Base-by-base conservation (phyloP, 768 basidiomycete genomes). In the Termitomyces sp. region DNA sequence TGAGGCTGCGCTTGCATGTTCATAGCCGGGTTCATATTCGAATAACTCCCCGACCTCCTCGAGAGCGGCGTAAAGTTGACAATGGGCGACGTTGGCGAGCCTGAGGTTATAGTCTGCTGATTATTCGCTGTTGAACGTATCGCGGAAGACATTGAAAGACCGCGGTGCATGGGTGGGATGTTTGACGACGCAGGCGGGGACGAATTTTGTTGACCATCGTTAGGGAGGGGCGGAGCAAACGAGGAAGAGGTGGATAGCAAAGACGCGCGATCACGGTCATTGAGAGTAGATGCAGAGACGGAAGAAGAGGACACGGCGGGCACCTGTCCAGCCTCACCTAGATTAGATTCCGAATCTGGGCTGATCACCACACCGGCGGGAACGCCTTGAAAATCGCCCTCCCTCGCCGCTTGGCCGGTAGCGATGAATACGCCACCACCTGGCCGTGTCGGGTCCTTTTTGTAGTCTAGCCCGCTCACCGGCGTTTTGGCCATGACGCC, bases 351-450 rank as follows among this genome's bases (percentile, higher is more conserved):
- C 39, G 76, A 77, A 37, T 81, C 74, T 23, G 76, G 75, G 56
- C 68, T 70, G 55, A 88, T 79, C 50, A 90, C 72, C 44, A 76
- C 76, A 8, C 84, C 84, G 55, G 73, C 76, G 5, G 82, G 79
- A 35, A 88, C 47, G 60, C 85, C 82, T 55, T 77, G 73, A 57
- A 83, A 78, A 62, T 79, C 73, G 39, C 71, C 76, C 41, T 73
- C 70, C 46, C 65, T 64, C n/a, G 70, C 72, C 45, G 72, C 72
- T 50, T 80, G 78, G 12, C 78, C 75, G 42, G 73, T 74, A 3
- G 88, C 91, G 46, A 95, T 68, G 62, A 89, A 97, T 7, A 95
- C 85, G 11, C 94, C 94, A 9, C 87, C 86, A n/a, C 92, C 93
- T 11, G 91, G 91, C 46, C 88, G 79, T 46, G 85, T 84, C 7